Evolutionary conservation across 208 protist species (phyloP).

Genomic region (Balamuthia mandrillaris): DNA sequence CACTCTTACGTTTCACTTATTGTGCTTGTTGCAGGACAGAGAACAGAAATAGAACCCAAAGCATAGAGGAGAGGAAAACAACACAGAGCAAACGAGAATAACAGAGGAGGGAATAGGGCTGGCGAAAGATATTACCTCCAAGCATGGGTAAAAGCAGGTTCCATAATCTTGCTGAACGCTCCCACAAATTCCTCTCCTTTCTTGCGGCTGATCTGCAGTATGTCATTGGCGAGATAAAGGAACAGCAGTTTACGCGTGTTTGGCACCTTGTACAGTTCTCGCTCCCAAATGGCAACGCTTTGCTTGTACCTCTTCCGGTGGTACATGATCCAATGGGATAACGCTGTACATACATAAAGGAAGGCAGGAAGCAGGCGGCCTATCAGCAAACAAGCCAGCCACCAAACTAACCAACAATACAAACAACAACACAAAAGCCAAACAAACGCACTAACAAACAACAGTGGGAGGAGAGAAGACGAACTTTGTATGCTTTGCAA

Average conservation of each 20-base stretch:
- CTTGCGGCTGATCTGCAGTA: slow-evolving; percentile 56
- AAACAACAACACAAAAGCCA: not conserved
- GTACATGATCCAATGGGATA: slow-evolving; percentile 58
- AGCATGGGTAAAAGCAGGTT: not conserved
- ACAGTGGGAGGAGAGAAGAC: too few species aligned
- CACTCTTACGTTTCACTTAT: not conserved
- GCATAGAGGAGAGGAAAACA: not conserved
- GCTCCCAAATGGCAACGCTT: slow-evolving; percentile 42
- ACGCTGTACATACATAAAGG: too few species aligned
- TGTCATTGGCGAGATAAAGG: slow-evolving; percentile 62
- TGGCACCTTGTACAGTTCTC: slow-evolving; percentile 39
- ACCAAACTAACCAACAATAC: not conserved
- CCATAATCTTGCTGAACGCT: slow-evolving; percentile 45
- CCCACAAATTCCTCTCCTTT: slow-evolving; percentile 55
- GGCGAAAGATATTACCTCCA: not conserved
- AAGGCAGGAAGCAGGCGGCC: too few species aligned
- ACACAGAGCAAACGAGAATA: not conserved
- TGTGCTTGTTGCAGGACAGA: not conserved
- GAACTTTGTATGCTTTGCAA: slow-evolving; percentile 42
- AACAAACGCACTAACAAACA: not conserved
- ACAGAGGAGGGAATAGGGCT: not conserved
- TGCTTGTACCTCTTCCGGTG: slow-evolving; percentile 29
- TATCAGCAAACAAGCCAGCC: too few species aligned
- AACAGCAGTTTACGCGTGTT: slow-evolving; percentile 23
- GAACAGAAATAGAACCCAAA: not conserved